Conservation (phyloP, 2,329 filamentous ascomycete species). For the Chaetomiaceae sp. region DNA sequence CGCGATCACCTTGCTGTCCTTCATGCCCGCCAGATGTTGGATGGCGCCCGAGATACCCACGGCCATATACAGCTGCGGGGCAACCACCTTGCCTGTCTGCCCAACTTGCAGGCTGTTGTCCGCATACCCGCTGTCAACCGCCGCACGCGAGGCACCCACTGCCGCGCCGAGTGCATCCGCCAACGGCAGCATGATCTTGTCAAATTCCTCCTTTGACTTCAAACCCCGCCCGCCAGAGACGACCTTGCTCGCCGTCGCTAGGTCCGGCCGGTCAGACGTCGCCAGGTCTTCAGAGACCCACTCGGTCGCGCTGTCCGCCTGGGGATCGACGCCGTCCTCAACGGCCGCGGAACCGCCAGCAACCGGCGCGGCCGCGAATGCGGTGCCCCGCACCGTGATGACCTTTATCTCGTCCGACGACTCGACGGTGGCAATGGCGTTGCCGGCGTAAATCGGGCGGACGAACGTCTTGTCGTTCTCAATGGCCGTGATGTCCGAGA, state of each 20-base stretch:
- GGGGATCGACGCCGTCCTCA: constrained; percentile 80
- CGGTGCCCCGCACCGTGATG: constrained; percentile 87
- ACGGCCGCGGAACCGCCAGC: constrained; percentile 71
- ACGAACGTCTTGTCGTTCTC: constrained; percentile 92
- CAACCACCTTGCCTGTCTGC: constrained; percentile 98
- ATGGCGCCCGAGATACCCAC: constrained; percentile 96
- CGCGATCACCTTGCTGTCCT: constrained; percentile 99
- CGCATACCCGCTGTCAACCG: constrained; percentile 94
- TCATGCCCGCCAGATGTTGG: constrained; percentile 98
- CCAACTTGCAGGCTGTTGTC: constrained; percentile 98
- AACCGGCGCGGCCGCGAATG: constrained; percentile 71
- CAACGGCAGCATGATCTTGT: constrained; percentile 84
- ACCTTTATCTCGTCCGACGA: constrained; percentile 81
- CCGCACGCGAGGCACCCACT: constrained; percentile 88
- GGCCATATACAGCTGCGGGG: constrained; percentile 89
- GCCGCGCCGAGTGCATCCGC: constrained; percentile 93
- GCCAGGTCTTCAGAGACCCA: constrained; percentile 93
- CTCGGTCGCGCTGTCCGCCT: constrained; percentile 66
- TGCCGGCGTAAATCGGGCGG: constrained; percentile 94
- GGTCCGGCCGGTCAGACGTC: constrained; percentile 89
- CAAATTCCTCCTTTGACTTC: constrained; percentile 98
- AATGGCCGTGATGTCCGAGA: constrained; percentile 85
- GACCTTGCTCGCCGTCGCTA: constrained; percentile 81
- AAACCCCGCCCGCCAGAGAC: constrained; percentile 91
- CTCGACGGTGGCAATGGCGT: constrained; percentile 93